A percentile compares a stretch with the other conserved stretches of the same genome.
phyloP scores from a whole-genome alignment of 2,329 filamentous ascomycete genomes.

The Cladorrhinum sp. region DNA sequence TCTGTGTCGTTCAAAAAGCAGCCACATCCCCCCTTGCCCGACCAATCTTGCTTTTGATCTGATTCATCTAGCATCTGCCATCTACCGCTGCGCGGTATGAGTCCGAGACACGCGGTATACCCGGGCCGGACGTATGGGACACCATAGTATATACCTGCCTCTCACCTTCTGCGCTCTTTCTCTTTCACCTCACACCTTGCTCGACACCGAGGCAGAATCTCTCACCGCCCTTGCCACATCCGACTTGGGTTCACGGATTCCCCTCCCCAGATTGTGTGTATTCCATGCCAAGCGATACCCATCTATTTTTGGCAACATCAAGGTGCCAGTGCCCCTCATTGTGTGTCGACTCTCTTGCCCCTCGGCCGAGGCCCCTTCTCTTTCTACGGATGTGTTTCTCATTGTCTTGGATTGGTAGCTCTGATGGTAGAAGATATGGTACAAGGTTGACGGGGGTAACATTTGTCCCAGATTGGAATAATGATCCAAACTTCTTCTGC shows the following conservation, averaged over 20 bases:
- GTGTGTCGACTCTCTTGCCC: neutral
- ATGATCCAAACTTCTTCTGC: neutral
- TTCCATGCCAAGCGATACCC: constrained; percentile 10
- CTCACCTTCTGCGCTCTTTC: neutral
- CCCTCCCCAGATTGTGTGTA: neutral
- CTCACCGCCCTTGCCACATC: neutral
- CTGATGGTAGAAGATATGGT: neutral
- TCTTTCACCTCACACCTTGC: neutral
- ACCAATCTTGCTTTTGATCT: neutral
- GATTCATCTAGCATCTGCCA: neutral
- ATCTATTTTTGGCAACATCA: constrained; percentile 15
- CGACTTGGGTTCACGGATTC: neutral
- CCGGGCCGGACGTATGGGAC: neutral
- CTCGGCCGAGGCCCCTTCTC: neutral
- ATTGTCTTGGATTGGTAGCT: neutral
- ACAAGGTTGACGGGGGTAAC: neutral
- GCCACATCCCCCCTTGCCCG: constrained; percentile 3
- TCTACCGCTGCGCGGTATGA: neutral
- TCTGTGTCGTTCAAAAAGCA: constrained; percentile 13
- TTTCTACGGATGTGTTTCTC: neutral
- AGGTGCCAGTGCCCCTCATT: constrained; percentile 9
- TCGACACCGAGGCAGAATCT: neutral
- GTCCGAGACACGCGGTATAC: neutral
- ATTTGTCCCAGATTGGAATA: neutral
- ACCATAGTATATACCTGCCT: neutral